These are phyloP conservation scores for Curvularia hawaiiensis DNA, from an alignment of 2,329 filamentous ascomycete genomes.

Conservation along the genomic window DNA sequence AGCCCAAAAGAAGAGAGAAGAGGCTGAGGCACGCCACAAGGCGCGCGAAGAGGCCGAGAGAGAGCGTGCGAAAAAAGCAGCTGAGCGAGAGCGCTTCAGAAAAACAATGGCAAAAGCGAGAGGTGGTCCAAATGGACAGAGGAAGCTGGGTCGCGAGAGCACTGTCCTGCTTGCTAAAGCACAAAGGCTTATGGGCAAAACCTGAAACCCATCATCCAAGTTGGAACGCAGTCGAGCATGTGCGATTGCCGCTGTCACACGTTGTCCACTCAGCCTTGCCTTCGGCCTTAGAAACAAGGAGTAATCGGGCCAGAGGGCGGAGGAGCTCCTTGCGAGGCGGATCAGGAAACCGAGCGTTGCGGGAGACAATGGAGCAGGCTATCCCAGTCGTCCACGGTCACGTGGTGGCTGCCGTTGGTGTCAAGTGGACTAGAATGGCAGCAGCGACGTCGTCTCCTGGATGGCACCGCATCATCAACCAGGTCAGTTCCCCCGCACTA, in stretches of 20 bases:
- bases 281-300: slow-evolving; percentile 9
- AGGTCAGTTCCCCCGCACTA: slow-evolving; percentile 2
- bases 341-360: not conserved
- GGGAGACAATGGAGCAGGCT: not conserved
- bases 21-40: slow-evolving; percentile 64
- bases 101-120: slow-evolving; percentile 66
- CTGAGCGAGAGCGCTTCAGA: slow-evolving; percentile 74
- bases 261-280: slow-evolving; percentile 8
- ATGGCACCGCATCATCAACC: not conserved
- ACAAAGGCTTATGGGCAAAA: slow-evolving; percentile 66
- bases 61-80: slow-evolving; percentile 58
- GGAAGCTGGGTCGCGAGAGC: slow-evolving; percentile 83
- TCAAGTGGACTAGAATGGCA: not conserved
- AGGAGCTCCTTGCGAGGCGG: not conserved
- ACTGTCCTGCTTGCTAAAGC: slow-evolving; percentile 77
- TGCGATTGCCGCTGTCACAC: slow-evolving; percentile 11
- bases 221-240: not conserved
- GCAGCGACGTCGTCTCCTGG: not conserved
- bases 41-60: slow-evolving; percentile 68
- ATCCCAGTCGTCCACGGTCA: not conserved
- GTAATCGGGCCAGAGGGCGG: slow-evolving; percentile 2
- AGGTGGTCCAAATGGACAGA: slow-evolving; percentile 70
- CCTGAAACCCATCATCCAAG: slow-evolving; percentile 18
- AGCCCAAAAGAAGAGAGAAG: slow-evolving; percentile 62
- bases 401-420: not conserved